Evolutionary conservation across 2,329 filamentous ascomycete species (phyloP), one percentile per base, ranked within the genome.

Genomic region (Colletotrichum endophyticum): DNA sequence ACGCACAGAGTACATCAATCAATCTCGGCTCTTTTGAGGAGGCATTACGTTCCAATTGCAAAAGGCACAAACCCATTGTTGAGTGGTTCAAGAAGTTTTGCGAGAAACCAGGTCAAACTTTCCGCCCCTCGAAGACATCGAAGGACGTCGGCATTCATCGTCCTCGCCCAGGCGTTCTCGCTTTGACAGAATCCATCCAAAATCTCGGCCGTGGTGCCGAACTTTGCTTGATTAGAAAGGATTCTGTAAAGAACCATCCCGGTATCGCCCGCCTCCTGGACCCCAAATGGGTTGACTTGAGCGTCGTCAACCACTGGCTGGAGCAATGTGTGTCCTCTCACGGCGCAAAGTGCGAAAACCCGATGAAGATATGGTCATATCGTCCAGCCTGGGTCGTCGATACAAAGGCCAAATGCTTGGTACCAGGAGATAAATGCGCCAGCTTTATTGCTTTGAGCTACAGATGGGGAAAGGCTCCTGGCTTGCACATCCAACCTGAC

Each of bases 301-400:
- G 13, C 28, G 6, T 39, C 8, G 1, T 27, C 8, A 2, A 36
- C 9, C 44, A 19, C 5, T 69, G 66, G 66, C 19, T 34, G 16
- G 1, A 32, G 13, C 27, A 15, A 12, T 59, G 49, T 0, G 3
- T 15, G 0, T 3, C 25, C 12, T 16, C 9, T 11, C 66, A 69
- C 30, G 27, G 56, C 12, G 0, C 11, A 19, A 9, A 25, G 9
- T 59, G 62, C 70, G 4, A 32, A 0, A 72, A 61, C 1, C 44
- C 30, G 1, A 0, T 61, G 11, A 66, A 30, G 16, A 59, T 72
- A 7, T 28, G 22, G 19, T 13, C 16, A 8, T 13, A 25, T 5
- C 25, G n/a, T 1, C 70, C 62, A 12, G 62, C 62, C 13, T 72
- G 62, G 70, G 19, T 72, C 16, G 25, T 72, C 7, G 70, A 67